Conservation (phyloP, 441 rosid species). For the Arabidopsis lyrata region DNA sequence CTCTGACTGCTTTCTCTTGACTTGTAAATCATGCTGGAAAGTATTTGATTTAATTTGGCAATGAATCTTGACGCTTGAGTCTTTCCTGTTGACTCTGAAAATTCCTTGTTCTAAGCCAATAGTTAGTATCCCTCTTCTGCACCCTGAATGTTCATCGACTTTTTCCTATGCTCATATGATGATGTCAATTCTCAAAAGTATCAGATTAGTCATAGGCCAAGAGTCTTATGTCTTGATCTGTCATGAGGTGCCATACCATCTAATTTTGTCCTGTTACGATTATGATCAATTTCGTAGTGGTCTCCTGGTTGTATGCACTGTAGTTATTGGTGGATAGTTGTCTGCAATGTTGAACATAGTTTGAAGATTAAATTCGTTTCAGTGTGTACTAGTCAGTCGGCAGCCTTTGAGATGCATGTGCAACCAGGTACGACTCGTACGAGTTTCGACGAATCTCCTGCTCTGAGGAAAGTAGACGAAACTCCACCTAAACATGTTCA, state of each 20-base stretch:
- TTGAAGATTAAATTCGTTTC: slow-evolving; percentile 40
- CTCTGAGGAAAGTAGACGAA: slow-evolving; percentile 10
- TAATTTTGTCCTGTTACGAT: slow-evolving; percentile 1
- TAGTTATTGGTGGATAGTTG: slow-evolving; percentile 24
- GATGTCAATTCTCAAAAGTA: slow-evolving; percentile 28
- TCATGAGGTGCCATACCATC: slow-evolving; percentile 13
- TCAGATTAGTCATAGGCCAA: slow-evolving; percentile 25
- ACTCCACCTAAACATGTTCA: slow-evolving; percentile 65
- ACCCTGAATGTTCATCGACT: slow-evolving; percentile 1
- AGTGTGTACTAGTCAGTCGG: slow-evolving; percentile 54
- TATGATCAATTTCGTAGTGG: not conserved
- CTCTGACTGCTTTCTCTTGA: not conserved
- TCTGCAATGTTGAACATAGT: slow-evolving; percentile 28
- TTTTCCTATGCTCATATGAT: slow-evolving; percentile 23
- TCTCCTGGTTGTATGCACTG: slow-evolving; percentile 16
- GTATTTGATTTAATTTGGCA: slow-evolving; percentile 17
- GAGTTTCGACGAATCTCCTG: slow-evolving; percentile 46
- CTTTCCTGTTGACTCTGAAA: not conserved
- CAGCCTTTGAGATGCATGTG: slow-evolving; percentile 51
- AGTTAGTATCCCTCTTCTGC: slow-evolving; percentile 18
- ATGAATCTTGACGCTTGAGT: slow-evolving; percentile 30
- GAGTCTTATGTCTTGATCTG: slow-evolving; percentile 20
- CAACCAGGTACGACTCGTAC: slow-evolving; percentile 42
- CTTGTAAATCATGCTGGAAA: no score
- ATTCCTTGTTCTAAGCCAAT: slow-evolving; percentile 15